phyloP scores from a whole-genome alignment of 768 basidiomycete species.

The Hemileccinum impolitum region DNA sequence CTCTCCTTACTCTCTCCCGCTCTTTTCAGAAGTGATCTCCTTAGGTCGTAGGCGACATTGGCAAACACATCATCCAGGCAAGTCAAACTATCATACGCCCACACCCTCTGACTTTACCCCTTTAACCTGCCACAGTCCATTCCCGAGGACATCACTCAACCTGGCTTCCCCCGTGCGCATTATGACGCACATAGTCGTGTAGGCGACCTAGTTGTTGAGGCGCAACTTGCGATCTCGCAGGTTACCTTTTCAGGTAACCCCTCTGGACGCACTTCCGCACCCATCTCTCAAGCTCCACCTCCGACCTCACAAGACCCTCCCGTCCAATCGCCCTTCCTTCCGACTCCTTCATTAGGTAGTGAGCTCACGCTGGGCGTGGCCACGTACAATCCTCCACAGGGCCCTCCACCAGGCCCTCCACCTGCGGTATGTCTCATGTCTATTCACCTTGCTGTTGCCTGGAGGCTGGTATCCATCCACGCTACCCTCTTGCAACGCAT shows the following conservation, averaged over 20 bases:
- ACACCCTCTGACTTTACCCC: conserved; percentile 3
- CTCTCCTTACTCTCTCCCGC: not conserved
- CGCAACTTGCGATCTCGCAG: conserved; percentile 51
- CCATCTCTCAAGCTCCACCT: conserved; percentile 1
- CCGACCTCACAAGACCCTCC: conserved; percentile 3
- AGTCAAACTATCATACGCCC: conserved; percentile 2
- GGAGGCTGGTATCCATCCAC: conserved; percentile 11
- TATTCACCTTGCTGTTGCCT: conserved; percentile 18
- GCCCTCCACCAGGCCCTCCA: conserved; percentile 11
- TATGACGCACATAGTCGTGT: conserved; percentile 69
- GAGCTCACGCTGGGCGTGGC: conserved; percentile 23
- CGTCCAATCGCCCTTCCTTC: conserved; percentile 20
- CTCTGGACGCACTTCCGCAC: conserved; percentile 12
- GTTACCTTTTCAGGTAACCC: conserved; percentile 47
- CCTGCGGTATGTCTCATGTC: conserved; percentile 16
- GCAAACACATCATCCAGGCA: conserved; percentile 44
- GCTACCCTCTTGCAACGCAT: conserved; percentile 13
- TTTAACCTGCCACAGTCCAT: conserved; percentile 52
- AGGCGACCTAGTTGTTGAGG: conserved; percentile 59
- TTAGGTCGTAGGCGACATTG: conserved; percentile 49
- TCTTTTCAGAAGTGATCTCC: not conserved
- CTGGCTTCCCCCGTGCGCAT: conserved; percentile 69
- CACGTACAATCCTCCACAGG: conserved; percentile 8
- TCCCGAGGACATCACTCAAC: conserved; percentile 73
- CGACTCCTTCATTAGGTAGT: conserved; percentile 33